Conservation (phyloP, 208 protist species). For the Acanthamoeba rhysodes region DNA sequence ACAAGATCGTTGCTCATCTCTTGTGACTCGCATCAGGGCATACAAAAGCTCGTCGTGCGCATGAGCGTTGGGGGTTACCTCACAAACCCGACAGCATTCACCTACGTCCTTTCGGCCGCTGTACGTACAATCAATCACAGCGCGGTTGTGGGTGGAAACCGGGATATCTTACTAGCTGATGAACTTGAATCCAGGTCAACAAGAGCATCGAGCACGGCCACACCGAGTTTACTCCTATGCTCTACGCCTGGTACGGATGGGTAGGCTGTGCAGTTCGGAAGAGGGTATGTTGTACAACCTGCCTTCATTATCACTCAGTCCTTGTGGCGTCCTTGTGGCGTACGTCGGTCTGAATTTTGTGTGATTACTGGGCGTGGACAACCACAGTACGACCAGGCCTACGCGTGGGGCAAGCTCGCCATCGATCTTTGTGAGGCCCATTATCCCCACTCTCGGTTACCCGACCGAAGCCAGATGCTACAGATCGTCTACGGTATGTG, state of each 20-base stretch:
- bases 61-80: not conserved
- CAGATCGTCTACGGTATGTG: constrained; percentile 45
- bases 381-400: constrained; percentile 23
- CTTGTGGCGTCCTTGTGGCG: no score
- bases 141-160: no score
- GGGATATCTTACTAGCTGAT: not conserved
- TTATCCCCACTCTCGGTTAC: not conserved
- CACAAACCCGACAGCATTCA: not conserved
- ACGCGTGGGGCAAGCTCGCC: constrained; percentile 41
- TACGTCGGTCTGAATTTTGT: no score
- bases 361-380: no score
- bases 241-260: constrained; percentile 66
- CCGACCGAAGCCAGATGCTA: not conserved
- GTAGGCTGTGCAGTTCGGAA: not conserved
- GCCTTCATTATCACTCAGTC: no score
- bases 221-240: not conserved
- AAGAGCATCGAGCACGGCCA: constrained; percentile 32
- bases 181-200: not conserved
- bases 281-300: no score
- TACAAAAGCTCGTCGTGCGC: not conserved
- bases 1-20: no score
- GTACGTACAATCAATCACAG: not conserved
- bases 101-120: not conserved
- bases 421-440: not conserved
- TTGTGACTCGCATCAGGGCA: not conserved